These are phyloP conservation scores for Petrea volubilis DNA, from an alignment of 257 asterid genomes.

Conservation along the genomic window DNA sequence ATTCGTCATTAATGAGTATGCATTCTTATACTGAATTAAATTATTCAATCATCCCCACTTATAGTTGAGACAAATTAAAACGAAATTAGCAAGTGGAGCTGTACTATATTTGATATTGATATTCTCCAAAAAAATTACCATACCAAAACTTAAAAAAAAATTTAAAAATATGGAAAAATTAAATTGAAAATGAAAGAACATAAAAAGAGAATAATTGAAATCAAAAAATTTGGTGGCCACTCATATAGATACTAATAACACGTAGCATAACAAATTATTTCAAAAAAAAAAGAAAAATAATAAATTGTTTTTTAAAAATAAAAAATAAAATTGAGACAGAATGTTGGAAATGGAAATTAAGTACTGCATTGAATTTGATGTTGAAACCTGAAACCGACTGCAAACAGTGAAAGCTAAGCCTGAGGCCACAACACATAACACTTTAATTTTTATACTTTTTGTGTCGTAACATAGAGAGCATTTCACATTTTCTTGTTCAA, in stretches of 20 bases:
- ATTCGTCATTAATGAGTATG: no score
- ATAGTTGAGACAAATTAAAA: no score
- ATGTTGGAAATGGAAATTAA: conserved; percentile 49
- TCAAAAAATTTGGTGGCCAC: not conserved
- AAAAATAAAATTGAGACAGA: conserved; percentile 53
- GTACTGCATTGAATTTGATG: conserved; percentile 19
- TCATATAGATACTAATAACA: not conserved
- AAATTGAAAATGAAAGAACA: no score
- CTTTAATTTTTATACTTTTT: conserved; percentile 22
- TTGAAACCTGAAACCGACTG: conserved; percentile 37
- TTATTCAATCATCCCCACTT: no score
- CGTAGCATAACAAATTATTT: not conserved
- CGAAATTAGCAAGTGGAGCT: no score
- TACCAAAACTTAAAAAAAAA: not conserved
- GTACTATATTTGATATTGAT: no score
- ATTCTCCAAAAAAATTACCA: no score
- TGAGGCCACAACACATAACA: conserved; percentile 24
- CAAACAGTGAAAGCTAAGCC: conserved; percentile 42
- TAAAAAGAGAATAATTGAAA: not conserved
- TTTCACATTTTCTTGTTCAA: not conserved
- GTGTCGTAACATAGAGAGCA: conserved; percentile 11
- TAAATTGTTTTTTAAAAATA: not conserved
- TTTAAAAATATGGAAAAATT: not conserved
- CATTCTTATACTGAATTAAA: no score
- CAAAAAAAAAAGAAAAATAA: no score